Conservation (phyloP, 179 eudicot genomes). For the Pouteria campechiana region DNA sequence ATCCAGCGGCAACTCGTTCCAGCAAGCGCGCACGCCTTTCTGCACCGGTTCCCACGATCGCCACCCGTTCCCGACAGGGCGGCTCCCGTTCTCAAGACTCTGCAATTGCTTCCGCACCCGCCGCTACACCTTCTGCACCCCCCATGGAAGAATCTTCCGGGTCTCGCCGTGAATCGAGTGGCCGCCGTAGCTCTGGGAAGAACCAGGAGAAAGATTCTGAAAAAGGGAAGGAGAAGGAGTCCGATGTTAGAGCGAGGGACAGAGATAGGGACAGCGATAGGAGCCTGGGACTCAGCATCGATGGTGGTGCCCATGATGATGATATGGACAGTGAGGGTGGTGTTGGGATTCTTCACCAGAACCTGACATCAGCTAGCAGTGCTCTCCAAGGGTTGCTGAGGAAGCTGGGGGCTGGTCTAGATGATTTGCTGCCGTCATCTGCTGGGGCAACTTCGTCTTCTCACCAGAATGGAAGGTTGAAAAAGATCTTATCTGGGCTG, state of each 20-base stretch:
- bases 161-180: slow-evolving; percentile 23
- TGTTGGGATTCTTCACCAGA: slow-evolving; percentile 73
- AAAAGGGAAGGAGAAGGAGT: slow-evolving; percentile 87
- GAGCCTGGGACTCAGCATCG: slow-evolving; percentile 40
- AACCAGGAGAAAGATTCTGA: slow-evolving; percentile 51
- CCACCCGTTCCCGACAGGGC: slow-evolving; percentile 44
- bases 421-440: slow-evolving; percentile 80
- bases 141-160: slow-evolving; percentile 48
- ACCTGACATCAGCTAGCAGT: slow-evolving; percentile 86
- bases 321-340: slow-evolving; percentile 61
- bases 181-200: slow-evolving; percentile 60
- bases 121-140: no score
- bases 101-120: slow-evolving; percentile 5
- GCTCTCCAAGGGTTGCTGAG: slow-evolving; percentile 90
- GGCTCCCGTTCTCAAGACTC: slow-evolving; percentile 20
- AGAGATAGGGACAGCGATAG: slow-evolving; percentile 29
- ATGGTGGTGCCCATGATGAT: slow-evolving; percentile 34
- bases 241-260: slow-evolving; percentile 45
- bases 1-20: slow-evolving; percentile 66
- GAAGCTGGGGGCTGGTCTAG: slow-evolving; percentile 89
- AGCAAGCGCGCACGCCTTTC: slow-evolving; percentile 60
- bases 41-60: slow-evolving; percentile 18
- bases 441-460: slow-evolving; percentile 78
- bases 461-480: slow-evolving; percentile 80
- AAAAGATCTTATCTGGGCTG: slow-evolving; percentile 78